Evolutionary conservation across 2,329 filamentous ascomycete species (phyloP).

Genomic region (Ustulina deusta): DNA sequence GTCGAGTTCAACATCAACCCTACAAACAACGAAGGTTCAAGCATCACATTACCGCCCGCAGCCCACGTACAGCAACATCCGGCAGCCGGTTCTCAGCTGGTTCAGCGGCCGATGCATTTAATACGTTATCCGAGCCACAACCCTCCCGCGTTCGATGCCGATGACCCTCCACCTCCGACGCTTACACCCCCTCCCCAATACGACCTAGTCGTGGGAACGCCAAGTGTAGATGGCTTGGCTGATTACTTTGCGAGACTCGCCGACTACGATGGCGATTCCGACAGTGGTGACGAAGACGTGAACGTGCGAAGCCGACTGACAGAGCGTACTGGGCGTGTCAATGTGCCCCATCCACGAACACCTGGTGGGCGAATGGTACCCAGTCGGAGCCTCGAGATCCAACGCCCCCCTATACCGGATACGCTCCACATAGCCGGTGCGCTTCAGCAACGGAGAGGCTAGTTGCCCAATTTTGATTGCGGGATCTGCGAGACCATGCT

Average conservation of each 20-base stretch:
- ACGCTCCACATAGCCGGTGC: conserved; percentile 47
- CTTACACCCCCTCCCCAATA: conserved; percentile 87
- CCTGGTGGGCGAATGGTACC: conserved; percentile 65
- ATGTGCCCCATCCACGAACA: conserved; percentile 68
- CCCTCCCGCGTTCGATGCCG: conserved; percentile 87
- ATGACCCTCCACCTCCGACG: conserved; percentile 76
- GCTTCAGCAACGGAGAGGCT: conserved; percentile 46
- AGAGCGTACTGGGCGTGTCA: conserved; percentile 66
- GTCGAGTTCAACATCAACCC: conserved; percentile 50
- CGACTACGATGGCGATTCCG: conserved; percentile 69
- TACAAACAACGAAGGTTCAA: conserved; percentile 41
- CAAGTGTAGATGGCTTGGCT: conserved; percentile 76
- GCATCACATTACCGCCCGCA: conserved; percentile 64
- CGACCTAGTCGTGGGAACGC: conserved; percentile 78
- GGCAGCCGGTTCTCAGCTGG: conserved; percentile 42
- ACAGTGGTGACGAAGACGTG: conserved; percentile 51
- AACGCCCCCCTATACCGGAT: conserved; percentile 55
- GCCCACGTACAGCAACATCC: conserved; percentile 62
- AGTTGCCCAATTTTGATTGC: conserved; percentile 36
- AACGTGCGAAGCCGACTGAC: conserved; percentile 56
- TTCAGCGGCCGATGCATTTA: conserved; percentile 78
- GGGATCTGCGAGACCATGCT: conserved; percentile 19
- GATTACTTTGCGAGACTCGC: conserved; percentile 89
- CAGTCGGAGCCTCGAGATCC: conserved; percentile 68
- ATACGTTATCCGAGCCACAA: conserved; percentile 87